These are phyloP conservation scores for Chenopodium quinoa DNA, from an alignment of 148 eudicot species.

Conservation along the genomic window DNA sequence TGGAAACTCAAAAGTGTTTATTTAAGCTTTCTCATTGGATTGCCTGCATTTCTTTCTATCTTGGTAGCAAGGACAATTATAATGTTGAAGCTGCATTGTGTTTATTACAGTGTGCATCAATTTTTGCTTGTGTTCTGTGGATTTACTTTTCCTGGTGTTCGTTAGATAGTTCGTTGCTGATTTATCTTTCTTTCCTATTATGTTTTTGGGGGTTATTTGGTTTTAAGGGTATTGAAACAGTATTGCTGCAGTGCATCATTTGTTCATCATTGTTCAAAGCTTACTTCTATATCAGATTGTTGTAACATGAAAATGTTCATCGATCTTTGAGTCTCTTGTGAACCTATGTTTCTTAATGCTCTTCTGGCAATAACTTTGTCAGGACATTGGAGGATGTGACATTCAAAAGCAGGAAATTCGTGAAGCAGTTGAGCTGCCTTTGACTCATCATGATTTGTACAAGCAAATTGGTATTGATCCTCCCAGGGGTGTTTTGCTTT, in stretches of 20 bases:
- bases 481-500: conserved; percentile 87
- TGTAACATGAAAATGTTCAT: background rate
- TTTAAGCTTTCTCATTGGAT: background rate
- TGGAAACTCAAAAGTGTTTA: background rate
- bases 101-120: background rate
- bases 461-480: conserved; percentile 93
- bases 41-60: background rate
- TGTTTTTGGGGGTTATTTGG: background rate
- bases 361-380: conserved; percentile 10
- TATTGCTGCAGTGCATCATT: background rate
- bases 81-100: background rate
- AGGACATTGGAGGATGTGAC: conserved; percentile 98
- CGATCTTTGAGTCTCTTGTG: background rate
- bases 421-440: conserved; percentile 93
- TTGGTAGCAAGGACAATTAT: background rate
- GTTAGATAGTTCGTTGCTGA: background rate
- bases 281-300: background rate
- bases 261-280: background rate
- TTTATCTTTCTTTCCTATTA: no score
- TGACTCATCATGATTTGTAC: conserved; percentile 89
- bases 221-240: background rate
- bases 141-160: background rate
- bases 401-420: conserved; percentile 96
- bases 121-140: background rate
- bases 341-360: background rate